Conservation (phyloP, 371 early-diverging fungal genomes). For the Syncephalastrum racemosum region DNA sequence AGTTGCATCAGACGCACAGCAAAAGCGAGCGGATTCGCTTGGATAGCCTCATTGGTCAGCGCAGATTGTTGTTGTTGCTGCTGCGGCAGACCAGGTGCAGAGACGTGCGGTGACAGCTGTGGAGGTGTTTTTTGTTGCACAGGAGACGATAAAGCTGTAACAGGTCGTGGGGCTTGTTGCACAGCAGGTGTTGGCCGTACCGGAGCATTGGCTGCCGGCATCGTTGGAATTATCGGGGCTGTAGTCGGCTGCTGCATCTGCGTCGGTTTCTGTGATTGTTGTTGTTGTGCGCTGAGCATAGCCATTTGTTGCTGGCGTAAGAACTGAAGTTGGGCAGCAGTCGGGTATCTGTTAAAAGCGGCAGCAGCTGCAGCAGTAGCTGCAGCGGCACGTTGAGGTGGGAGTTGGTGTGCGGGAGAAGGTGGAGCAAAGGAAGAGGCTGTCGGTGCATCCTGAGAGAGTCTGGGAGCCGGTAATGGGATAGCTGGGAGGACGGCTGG, state of each 20-base stretch:
- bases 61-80: slow-evolving; percentile 8
- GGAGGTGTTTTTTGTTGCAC: slow-evolving; percentile 4
- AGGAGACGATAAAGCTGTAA: background rate
- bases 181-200: no score
- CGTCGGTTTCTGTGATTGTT: slow-evolving; percentile 9
- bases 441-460: slow-evolving; percentile 11
- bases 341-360: slow-evolving; percentile 34
- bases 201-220: no score
- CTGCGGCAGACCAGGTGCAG: slow-evolving; percentile 15
- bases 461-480: slow-evolving; percentile 2
- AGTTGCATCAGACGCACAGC: slow-evolving; percentile 20
- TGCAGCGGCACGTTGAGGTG: background rate
- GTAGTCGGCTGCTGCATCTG: slow-evolving; percentile 19
- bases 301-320: slow-evolving; percentile 39
- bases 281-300: slow-evolving; percentile 5
- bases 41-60: no score
- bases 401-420: background rate
- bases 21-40: slow-evolving; percentile 12
- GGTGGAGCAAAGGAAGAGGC: background rate
- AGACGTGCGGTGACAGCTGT: slow-evolving; percentile 4
- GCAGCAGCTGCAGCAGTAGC: slow-evolving; percentile 14
- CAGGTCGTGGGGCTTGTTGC: background rate
- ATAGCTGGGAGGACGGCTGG: slow-evolving; percentile 1
- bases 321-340: slow-evolving; percentile 44
- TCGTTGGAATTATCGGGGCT: background rate